Evolutionary conservation across 805 yeast genomes (phyloP).

Genomic region (Osmozyma mogii): DNA sequence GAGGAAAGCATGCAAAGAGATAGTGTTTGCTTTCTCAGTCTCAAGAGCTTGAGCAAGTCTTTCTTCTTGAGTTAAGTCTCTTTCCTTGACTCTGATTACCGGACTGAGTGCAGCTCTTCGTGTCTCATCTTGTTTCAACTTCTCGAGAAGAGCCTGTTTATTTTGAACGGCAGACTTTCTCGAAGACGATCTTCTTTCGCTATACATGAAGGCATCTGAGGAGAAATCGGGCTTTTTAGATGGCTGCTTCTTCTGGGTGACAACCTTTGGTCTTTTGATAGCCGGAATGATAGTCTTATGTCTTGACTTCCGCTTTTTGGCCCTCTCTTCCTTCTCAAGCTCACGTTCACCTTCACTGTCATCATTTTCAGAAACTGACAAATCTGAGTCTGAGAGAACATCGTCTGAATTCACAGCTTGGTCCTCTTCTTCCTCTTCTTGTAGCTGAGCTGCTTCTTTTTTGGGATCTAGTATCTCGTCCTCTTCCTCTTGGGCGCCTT

Average conservation of each 20-base stretch:
- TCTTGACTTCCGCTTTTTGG: conserved; percentile 19
- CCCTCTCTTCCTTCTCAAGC: conserved; percentile 38
- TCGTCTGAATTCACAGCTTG: conserved; percentile 35
- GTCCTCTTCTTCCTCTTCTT: conserved; percentile 7
- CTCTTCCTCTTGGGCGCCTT: conserved; percentile 20
- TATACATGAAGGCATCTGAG: conserved; percentile 41
- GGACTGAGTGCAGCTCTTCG: conserved; percentile 43
- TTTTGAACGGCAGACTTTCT: conserved; percentile 72
- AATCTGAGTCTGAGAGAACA: conserved; percentile 48
- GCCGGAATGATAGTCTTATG: conserved; percentile 20
- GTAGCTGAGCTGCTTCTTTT: conserved; percentile 10
- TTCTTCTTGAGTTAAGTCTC: conserved; percentile 63
- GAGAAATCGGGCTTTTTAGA: conserved; percentile 6
- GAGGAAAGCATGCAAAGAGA: conserved; percentile 66
- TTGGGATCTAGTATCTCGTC: conserved; percentile 14
- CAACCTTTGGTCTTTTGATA: conserved; percentile 24
- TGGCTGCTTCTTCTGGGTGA: conserved; percentile 3
- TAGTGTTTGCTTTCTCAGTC: conserved; percentile 71
- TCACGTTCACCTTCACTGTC: conserved; percentile 68
- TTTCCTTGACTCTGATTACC: conserved; percentile 30
- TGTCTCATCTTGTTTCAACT: conserved; percentile 60
- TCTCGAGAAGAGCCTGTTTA: conserved; percentile 68
- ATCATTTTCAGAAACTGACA: conserved; percentile 43
- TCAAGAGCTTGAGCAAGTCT: conserved; percentile 74
- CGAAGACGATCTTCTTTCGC: conserved; percentile 62